Evolutionary conservation across 495 filamentous ascomycete genomes (phyloP), one percentile per base, ranked within the genome.

Genomic region (Sordaria brevicollis): DNA sequence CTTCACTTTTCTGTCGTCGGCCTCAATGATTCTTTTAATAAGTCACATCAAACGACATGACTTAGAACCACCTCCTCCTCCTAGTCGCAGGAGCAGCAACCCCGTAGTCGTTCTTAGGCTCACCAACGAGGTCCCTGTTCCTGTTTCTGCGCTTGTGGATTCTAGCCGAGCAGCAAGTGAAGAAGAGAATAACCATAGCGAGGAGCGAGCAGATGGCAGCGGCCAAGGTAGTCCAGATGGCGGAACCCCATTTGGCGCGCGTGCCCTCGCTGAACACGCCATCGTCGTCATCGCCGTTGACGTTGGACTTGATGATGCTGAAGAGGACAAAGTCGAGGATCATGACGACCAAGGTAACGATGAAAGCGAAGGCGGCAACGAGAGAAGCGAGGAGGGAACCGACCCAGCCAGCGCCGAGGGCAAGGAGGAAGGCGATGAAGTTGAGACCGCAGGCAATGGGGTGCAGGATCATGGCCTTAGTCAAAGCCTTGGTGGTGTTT

Each of bases 381-480:
- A 87, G 36, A 0, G 82, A 77, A 0, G 84, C 86, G 5, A 86
- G 75, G 11, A 89, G 70, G 13, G 82, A 82, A 34, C 86, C 87
- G 65, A 86, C 75, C 57, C 86, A 62, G 38, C 87, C 86, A 33
- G 86, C 79, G 73, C 86, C 84, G 72, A 86, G 77, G 8, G 82
- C 80, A 67, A 86, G 75, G 29, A 86, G 68, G 81, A 89, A 89
- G 68, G 87, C 83, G 76, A 89, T 83, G 79, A 89, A 88, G 69
- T 82, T 80, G 17, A 89, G 70, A 21, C 79, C 86, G 67, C 82
- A 84, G 5, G 84, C 86, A 77, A 89, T 81, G 10, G 87, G 87
- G 78, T 89, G 87, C 65, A 89, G 81, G 67, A 89, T 73, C 84
- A 89, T 85, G 66, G 84, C 86, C 67, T 78, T 80, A 17, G 87